These are phyloP conservation scores for Coniochaeta sp. DNA, from an alignment of 2,329 filamentous ascomycete genomes.

Conservation along the genomic window DNA sequence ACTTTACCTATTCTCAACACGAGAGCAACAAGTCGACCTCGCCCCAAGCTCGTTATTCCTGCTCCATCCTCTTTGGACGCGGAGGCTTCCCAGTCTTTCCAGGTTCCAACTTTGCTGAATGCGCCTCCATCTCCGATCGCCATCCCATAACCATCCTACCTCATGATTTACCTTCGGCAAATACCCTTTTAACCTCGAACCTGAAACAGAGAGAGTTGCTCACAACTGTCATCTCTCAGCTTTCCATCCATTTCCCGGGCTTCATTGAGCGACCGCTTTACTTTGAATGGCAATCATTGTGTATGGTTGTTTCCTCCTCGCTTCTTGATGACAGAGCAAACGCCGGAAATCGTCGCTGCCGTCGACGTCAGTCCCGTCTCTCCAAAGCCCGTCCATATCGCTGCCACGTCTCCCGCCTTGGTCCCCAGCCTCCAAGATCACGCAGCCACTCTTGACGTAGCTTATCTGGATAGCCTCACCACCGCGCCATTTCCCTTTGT, in stretches of 20 bases:
- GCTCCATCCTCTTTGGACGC: neutral
- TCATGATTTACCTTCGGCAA: neutral
- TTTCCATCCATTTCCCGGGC: neutral
- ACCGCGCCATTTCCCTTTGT: slow-evolving; percentile 23
- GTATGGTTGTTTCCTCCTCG: neutral
- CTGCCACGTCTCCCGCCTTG: slow-evolving; percentile 29
- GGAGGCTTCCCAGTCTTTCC: neutral
- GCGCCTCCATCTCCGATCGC: neutral
- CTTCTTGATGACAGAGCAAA: slow-evolving; percentile 36
- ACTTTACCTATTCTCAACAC: neutral
- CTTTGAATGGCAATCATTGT: slow-evolving; percentile 1
- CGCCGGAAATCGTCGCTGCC: slow-evolving; percentile 41
- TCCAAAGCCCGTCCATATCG: slow-evolving; percentile 35
- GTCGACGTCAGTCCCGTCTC: slow-evolving; percentile 45
- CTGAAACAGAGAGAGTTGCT: neutral
- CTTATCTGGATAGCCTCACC: slow-evolving; percentile 13
- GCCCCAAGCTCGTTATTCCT: neutral
- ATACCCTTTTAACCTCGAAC: neutral
- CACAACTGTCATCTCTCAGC: neutral
- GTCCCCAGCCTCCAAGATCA: slow-evolving; percentile 45
- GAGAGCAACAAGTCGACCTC: neutral
- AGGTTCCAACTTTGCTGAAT: neutral
- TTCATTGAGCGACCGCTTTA: neutral
- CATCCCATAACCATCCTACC: neutral
- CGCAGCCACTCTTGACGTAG: slow-evolving; percentile 38